These are phyloP conservation scores for Trichoderma sp. DNA, from an alignment of 2,329 filamentous ascomycete species.

Conservation along the genomic window DNA sequence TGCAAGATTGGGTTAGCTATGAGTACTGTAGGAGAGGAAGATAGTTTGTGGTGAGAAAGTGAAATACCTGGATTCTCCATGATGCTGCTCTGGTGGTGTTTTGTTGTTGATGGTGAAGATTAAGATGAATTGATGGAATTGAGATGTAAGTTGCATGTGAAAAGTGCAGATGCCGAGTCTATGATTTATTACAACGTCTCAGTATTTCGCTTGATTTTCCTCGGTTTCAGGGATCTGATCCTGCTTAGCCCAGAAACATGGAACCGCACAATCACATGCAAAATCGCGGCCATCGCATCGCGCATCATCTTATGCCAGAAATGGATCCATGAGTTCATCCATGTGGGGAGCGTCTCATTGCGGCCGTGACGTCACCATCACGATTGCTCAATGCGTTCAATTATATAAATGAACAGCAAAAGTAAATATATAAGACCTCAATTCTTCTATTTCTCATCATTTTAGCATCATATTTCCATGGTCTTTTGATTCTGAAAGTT, in stretches of 20 bases:
- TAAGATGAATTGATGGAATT: neutral
- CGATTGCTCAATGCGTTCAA: neutral
- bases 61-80: constrained; percentile 46
- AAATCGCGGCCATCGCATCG: neutral
- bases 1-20: neutral
- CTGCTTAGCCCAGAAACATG: neutral
- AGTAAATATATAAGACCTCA: neutral
- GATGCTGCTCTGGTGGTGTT: neutral
- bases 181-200: neutral
- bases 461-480: neutral
- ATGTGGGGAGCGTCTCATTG: constrained; percentile 18
- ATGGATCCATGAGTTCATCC: constrained; percentile 13
- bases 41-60: too few species aligned
- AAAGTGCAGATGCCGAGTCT: neutral
- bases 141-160: neutral
- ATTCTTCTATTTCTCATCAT: neutral
- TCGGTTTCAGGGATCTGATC: neutral
- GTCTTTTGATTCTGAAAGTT: neutral
- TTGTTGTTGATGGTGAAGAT: neutral
- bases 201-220: neutral
- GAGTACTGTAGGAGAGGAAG: neutral
- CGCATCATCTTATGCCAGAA: neutral
- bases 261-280: constrained; percentile 14
- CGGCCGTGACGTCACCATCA: constrained; percentile 30
- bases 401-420: too few species aligned